phyloP scores from a whole-genome alignment of 495 filamentous ascomycete genomes.

The Neurospora sp. region DNA sequence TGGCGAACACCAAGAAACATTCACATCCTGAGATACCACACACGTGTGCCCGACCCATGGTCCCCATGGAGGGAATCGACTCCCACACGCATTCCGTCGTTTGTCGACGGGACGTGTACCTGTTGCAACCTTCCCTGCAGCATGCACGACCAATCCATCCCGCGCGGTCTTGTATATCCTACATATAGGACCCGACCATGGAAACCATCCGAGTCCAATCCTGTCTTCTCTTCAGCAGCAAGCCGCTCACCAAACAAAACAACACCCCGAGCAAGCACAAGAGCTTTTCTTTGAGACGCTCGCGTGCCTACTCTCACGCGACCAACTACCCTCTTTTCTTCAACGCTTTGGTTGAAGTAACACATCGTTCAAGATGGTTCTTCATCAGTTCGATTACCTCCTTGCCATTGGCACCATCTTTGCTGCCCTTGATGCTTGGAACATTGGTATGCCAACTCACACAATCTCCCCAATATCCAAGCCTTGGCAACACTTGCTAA shows the following conservation, averaged over 20 bases:
- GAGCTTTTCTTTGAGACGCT: not conserved
- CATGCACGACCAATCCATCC: not conserved
- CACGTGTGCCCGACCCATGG: not conserved
- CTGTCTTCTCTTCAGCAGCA: not conserved
- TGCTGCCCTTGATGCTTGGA: constrained; percentile 63
- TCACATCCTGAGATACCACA: not conserved
- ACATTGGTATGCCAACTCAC: constrained; percentile 38
- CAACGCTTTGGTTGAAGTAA: not conserved
- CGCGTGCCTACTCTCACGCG: not conserved
- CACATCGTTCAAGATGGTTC: constrained; percentile 15
- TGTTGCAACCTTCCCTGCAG: not conserved
- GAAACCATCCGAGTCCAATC: not conserved
- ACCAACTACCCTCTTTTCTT: not conserved
- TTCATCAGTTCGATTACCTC: constrained; percentile 56
- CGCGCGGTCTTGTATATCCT: not conserved
- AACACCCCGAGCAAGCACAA: not conserved
- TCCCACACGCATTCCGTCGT: not conserved
- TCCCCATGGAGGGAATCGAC: not conserved
- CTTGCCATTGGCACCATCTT: constrained; percentile 71
- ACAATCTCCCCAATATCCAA: not conserved
- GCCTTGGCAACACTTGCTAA: not conserved
- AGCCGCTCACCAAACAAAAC: not conserved
- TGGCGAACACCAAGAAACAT: not conserved
- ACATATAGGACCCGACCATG: not conserved
- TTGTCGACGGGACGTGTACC: not conserved